phyloP scores from a whole-genome alignment of 2,329 filamentous ascomycete species.

The Gaeumannomyces sp. region DNA sequence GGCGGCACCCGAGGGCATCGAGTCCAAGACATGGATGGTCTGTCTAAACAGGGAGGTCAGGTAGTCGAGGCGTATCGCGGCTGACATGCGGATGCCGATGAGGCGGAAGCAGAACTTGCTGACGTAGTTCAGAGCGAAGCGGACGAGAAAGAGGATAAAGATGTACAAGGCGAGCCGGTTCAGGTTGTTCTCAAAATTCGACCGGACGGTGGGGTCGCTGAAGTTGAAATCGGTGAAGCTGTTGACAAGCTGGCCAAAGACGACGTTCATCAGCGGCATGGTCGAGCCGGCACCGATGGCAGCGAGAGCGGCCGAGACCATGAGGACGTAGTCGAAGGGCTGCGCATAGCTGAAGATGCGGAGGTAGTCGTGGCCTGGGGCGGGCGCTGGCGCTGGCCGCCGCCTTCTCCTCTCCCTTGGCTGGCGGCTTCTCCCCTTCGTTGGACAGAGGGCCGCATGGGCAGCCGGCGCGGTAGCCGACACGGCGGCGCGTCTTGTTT shows the following conservation, averaged over 20 bases:
- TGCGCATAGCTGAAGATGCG: conserved; percentile 49
- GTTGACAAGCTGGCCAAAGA: conserved; percentile 47
- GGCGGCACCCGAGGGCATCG: conserved; percentile 55
- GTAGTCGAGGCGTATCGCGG: conserved; percentile 57
- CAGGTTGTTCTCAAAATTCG: conserved; percentile 32
- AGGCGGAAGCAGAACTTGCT: conserved; percentile 53
- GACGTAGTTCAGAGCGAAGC: conserved; percentile 55
- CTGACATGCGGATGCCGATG: conserved; percentile 56
- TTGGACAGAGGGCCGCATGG: neutral
- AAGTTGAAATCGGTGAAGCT: conserved; percentile 36
- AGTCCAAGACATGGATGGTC: conserved; percentile 62
- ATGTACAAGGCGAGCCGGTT: conserved; percentile 56
- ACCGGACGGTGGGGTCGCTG: neutral
- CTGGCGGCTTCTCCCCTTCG: neutral
- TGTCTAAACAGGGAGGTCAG: conserved; percentile 58
- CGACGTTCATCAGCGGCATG: conserved; percentile 53
- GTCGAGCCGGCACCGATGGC: conserved; percentile 49
- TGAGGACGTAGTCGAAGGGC: conserved; percentile 44
- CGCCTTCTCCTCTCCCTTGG: conserved; percentile 21
- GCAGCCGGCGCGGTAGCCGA: too few species aligned
- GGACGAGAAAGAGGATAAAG: conserved; percentile 62
- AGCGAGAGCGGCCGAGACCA: conserved; percentile 39
- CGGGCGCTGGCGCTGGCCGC: conserved; percentile 27
- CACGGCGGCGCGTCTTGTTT: neutral
- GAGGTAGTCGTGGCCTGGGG: conserved; percentile 42